These are phyloP conservation scores for Apiospora sp. DNA, from an alignment of 2,329 filamentous ascomycete species.

Conservation along the genomic window DNA sequence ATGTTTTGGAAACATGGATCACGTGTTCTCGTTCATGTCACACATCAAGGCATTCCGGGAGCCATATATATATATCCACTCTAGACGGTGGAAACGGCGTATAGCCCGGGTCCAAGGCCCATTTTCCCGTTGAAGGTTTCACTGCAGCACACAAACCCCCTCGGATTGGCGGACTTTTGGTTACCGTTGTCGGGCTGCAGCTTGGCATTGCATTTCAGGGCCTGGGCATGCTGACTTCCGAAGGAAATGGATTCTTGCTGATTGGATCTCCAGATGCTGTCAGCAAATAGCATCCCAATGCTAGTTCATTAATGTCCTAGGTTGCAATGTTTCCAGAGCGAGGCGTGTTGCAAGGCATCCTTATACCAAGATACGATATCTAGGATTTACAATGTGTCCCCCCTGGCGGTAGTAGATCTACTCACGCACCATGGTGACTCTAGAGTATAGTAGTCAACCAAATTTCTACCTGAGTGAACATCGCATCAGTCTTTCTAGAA, in stretches of 20 bases:
- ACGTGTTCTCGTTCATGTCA: neutral
- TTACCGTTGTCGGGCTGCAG: too few relatives aligned
- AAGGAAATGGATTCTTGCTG: too few relatives aligned
- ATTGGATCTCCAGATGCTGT: slow-evolving; percentile 4
- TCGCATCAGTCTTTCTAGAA: neutral
- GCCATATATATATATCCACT: neutral
- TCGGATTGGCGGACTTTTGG: neutral
- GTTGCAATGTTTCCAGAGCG: neutral
- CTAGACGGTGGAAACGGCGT: neutral
- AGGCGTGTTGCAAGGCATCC: neutral
- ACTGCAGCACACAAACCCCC: neutral
- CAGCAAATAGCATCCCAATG: neutral
- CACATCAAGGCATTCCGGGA: neutral
- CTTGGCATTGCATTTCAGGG: neutral
- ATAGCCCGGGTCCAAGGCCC: neutral
- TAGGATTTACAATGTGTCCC: neutral
- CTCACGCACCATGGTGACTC: too few relatives aligned
- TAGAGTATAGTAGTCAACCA: neutral
- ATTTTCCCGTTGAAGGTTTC: neutral
- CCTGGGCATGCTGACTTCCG: neutral
- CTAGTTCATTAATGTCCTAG: neutral
- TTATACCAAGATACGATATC: neutral
- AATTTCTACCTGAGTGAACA: neutral
- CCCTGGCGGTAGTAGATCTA: neutral
- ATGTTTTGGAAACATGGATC: neutral